These are phyloP conservation scores for Clavariopsis aquatica DNA, from an alignment of 495 filamentous ascomycete species.

Conservation along the genomic window DNA sequence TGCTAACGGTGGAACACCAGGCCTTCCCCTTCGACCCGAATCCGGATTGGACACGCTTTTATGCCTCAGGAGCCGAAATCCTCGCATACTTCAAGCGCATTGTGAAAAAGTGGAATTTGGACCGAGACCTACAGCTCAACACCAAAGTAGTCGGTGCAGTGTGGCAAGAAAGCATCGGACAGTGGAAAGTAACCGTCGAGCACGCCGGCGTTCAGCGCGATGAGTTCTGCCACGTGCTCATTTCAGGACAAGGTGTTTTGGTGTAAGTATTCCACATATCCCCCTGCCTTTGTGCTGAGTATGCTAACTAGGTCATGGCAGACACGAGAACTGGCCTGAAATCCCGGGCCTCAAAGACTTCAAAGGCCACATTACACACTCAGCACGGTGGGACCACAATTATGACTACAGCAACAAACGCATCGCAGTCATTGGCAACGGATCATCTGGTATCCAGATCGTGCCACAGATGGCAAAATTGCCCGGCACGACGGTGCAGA, in stretches of 20 bases:
- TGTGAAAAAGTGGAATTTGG: constrained; percentile 6
- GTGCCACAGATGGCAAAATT: constrained; percentile 33
- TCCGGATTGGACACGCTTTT: constrained; percentile 3
- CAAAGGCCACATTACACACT: constrained; percentile 37
- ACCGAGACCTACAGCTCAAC: constrained; percentile 8
- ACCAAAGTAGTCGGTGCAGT: constrained; percentile 2
- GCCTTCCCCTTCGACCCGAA: constrained; percentile 1
- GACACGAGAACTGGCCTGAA: constrained; percentile 32
- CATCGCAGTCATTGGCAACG: constrained; percentile 41
- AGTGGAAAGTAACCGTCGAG: constrained; percentile 5
- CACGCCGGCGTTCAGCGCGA: not conserved
- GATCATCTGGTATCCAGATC: constrained; percentile 38
- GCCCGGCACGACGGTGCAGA: constrained; percentile 36
- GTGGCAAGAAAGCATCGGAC: constrained; percentile 1
- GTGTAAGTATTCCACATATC: not conserved
- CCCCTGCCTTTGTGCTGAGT: not conserved
- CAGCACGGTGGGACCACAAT: constrained; percentile 36
- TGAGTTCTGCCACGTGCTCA: constrained; percentile 5
- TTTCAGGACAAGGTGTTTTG: constrained; percentile 8
- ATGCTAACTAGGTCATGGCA: not conserved
- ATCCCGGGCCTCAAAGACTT: constrained; percentile 36
- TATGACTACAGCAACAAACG: constrained; percentile 35
- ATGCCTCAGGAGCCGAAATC: not conserved
- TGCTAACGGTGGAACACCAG: not conserved
- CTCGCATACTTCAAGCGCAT: constrained; percentile 6